Evolutionary conservation across 1,284 basidiomycete species (phyloP).

Genomic region (Phellopilus nigrolimitatus): DNA sequence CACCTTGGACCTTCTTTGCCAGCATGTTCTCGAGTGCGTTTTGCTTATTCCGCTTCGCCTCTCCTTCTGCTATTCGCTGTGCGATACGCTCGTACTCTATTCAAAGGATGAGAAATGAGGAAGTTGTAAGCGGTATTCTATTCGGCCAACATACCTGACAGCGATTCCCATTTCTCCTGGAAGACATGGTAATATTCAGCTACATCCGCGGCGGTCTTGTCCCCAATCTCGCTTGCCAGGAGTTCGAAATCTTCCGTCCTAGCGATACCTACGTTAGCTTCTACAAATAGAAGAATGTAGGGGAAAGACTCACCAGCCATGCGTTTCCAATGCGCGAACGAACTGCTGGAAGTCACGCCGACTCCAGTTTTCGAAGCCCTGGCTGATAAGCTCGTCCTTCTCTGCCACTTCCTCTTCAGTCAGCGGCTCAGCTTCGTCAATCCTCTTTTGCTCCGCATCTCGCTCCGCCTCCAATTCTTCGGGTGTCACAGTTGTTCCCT

Average conservation of each 20-base stretch:
- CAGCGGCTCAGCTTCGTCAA: slow-evolving; percentile 83
- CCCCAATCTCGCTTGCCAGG: slow-evolving; percentile 82
- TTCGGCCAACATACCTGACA: slow-evolving; percentile 72
- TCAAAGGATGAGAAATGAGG: too few species aligned
- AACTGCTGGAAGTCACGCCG: slow-evolving; percentile 93
- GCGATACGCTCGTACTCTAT: slow-evolving; percentile 82
- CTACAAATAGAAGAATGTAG: neutral
- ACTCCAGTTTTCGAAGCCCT: slow-evolving; percentile 90
- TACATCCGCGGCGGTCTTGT: slow-evolving; percentile 83
- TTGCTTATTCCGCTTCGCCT: slow-evolving; percentile 83
- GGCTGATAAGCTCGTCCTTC: slow-evolving; percentile 74
- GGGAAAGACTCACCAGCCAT: slow-evolving; percentile 65
- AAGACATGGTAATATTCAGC: slow-evolving; percentile 82
- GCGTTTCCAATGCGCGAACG: slow-evolving; percentile 77
- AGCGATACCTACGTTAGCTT: slow-evolving; percentile 10
- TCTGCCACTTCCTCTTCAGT: slow-evolving; percentile 79
- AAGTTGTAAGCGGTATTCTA: too few species aligned
- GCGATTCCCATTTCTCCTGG: slow-evolving; percentile 84
- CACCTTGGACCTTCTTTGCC: slow-evolving; percentile 74
- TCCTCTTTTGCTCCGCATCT: slow-evolving; percentile 77
- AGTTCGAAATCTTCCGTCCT: slow-evolving; percentile 73
- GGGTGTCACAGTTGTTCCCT: slow-evolving; percentile 70
- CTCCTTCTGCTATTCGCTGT: slow-evolving; percentile 76
- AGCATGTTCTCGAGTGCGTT: slow-evolving; percentile 78
- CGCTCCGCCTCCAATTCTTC: slow-evolving; percentile 86